phyloP scores from a whole-genome alignment of 352 stramenopile genomes.

The Elongisporangium undulatum region DNA sequence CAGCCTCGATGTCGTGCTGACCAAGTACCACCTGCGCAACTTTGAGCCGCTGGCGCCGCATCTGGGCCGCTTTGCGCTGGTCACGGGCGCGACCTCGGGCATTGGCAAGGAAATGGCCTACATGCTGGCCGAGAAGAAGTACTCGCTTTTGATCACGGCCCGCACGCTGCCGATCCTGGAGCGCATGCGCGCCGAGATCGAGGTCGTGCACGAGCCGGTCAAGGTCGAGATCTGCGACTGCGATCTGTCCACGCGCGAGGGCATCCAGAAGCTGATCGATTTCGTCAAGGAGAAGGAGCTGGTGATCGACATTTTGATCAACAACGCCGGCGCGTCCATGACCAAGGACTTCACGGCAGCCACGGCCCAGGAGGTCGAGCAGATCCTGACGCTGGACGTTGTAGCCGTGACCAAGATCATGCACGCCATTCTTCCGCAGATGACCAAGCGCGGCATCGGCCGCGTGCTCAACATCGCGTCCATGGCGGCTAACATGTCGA shows the following conservation, averaged over 20 bases:
- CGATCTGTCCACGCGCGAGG: slow-evolving; percentile 34
- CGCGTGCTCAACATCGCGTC: slow-evolving; percentile 77
- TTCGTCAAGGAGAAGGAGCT: slow-evolving; percentile 41
- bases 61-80: slow-evolving; percentile 30
- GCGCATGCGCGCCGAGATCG: slow-evolving; percentile 47
- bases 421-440: slow-evolving; percentile 52
- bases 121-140: slow-evolving; percentile 52
- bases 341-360: slow-evolving; percentile 30
- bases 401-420: slow-evolving; percentile 43
- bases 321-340: slow-evolving; percentile 54
- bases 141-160: slow-evolving; percentile 56
- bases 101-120: slow-evolving; percentile 68
- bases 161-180: slow-evolving; percentile 40
- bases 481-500: slow-evolving; percentile 40
- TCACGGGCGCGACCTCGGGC: slow-evolving; percentile 66
- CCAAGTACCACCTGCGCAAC: slow-evolving; percentile 41
- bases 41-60: slow-evolving; percentile 25
- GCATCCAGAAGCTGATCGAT: slow-evolving; percentile 28
- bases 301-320: slow-evolving; percentile 70
- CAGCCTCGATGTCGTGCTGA: slow-evolving; percentile 33
- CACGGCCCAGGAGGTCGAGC: slow-evolving; percentile 23
- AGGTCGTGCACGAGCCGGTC: slow-evolving; percentile 29
- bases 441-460: slow-evolving; percentile 59
- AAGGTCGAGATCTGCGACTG: slow-evolving; percentile 34
- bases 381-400: slow-evolving; percentile 62